A percentile compares a stretch with the other conserved stretches of the same genome.
phyloP scores from a whole-genome alignment of 371 early-diverging fungal genomes.

The Lichtheimia ornata region DNA sequence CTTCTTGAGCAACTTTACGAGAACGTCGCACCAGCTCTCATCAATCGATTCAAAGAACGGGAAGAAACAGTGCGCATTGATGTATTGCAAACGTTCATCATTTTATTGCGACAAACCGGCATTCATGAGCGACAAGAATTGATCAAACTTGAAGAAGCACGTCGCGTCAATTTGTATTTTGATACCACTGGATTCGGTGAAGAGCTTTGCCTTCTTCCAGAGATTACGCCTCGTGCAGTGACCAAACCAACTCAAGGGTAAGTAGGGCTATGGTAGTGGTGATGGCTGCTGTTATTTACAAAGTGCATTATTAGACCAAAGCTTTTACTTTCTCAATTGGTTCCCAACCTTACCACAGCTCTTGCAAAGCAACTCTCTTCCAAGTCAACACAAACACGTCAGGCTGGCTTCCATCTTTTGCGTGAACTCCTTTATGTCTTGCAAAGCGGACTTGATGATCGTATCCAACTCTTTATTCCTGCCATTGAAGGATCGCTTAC shows the following conservation, averaged over 20 bases:
- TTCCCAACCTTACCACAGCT: conserved; percentile 67
- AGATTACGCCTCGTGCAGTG: not conserved
- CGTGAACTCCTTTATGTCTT: conserved; percentile 72
- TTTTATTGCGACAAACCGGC: conserved; percentile 73
- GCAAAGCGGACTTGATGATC: conserved; percentile 70
- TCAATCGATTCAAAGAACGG: conserved; percentile 84
- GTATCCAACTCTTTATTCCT: conserved; percentile 69
- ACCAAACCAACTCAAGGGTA: not conserved
- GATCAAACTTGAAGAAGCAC: not conserved
- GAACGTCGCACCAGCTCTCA: conserved; percentile 72
- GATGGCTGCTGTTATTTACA: not conserved
- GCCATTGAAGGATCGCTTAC: conserved; percentile 71
- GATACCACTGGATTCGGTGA: conserved; percentile 26
- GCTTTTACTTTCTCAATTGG: conserved; percentile 55
- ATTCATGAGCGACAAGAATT: conserved; percentile 47
- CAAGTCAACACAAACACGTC: conserved; percentile 78
- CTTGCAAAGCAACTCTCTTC: conserved; percentile 70
- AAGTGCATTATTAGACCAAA: conserved; percentile 35
- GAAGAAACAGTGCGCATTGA: conserved; percentile 92
- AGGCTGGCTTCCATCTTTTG: conserved; percentile 74
- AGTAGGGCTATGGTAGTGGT: no score
- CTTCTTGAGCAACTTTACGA: conserved; percentile 65
- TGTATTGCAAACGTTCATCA: conserved; percentile 76
- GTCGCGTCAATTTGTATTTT: conserved; percentile 18
- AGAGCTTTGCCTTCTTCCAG: conserved; percentile 11